phyloP scores from a whole-genome alignment of 768 basidiomycete genomes.

The Tricholoma terreum region DNA sequence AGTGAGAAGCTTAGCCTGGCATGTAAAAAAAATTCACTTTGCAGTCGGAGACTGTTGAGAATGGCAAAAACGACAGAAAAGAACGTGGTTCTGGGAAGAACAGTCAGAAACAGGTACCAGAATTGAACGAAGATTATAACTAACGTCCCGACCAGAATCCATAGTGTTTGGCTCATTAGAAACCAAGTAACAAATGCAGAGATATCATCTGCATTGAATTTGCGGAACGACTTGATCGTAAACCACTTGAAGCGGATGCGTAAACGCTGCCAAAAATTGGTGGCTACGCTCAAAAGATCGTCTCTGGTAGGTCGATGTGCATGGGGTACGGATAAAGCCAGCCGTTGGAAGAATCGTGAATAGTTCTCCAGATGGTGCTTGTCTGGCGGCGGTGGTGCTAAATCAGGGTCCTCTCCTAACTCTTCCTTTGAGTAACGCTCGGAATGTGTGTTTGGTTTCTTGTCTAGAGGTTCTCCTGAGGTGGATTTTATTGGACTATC shows the following conservation, averaged over 20 bases:
- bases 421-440: background rate
- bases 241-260: conserved; percentile 97
- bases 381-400: conserved; percentile 3
- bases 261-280: conserved; percentile 86
- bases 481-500: background rate
- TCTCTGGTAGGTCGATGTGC: conserved; percentile 80
- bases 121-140: conserved; percentile 25
- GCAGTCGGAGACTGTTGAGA: conserved; percentile 80
- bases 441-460: background rate
- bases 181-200: conserved; percentile 97
- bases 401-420: conserved; percentile 3
- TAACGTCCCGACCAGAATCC: conserved; percentile 94
- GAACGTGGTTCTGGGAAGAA: conserved; percentile 77
- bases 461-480: background rate
- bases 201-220: conserved; percentile 95
- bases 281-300: conserved; percentile 83
- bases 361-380: conserved; percentile 57
- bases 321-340: conserved; percentile 76
- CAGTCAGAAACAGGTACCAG: background rate
- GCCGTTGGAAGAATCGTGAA: conserved; percentile 74
- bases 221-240: conserved; percentile 90
- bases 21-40: conserved; percentile 48
- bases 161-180: conserved; percentile 90
- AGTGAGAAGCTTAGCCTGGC: background rate
- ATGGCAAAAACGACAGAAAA: conserved; percentile 91